phyloP scores from a whole-genome alignment of 2,329 filamentous ascomycete species.

The Aureobasidium sp. region DNA sequence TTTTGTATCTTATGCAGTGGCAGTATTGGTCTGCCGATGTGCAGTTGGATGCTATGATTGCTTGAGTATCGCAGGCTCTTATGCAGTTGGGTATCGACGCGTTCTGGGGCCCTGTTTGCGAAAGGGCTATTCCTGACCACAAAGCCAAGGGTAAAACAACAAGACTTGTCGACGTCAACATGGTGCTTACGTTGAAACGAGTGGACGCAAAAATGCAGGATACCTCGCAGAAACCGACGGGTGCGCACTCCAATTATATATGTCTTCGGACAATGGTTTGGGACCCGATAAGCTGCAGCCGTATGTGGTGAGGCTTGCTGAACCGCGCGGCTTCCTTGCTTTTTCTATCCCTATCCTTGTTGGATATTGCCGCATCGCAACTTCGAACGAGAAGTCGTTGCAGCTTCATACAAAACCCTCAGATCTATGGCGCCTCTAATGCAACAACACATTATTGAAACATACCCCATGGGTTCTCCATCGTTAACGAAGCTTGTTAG shows the following conservation, averaged over 20 bases:
- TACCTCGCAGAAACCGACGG: neutral
- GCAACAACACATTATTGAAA: neutral
- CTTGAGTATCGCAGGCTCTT: neutral
- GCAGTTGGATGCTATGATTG: conserved; percentile 6
- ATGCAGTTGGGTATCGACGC: conserved; percentile 4
- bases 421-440: neutral
- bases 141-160: neutral
- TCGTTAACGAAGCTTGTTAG: neutral
- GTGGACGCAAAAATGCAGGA: neutral
- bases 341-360: neutral
- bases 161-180: neutral
- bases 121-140: neutral
- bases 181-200: neutral
- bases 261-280: neutral
- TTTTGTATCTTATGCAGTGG: neutral
- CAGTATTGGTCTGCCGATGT: conserved; percentile 4
- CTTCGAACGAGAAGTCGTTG: neutral
- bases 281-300: neutral
- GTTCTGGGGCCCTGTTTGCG: conserved; percentile 7
- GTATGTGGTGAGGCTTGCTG: neutral
- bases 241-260: neutral
- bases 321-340: neutral
- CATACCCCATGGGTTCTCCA: neutral
- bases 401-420: neutral
- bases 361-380: neutral